Conservation (phyloP, 768 basidiomycete genomes). For the Collybia nuda region DNA sequence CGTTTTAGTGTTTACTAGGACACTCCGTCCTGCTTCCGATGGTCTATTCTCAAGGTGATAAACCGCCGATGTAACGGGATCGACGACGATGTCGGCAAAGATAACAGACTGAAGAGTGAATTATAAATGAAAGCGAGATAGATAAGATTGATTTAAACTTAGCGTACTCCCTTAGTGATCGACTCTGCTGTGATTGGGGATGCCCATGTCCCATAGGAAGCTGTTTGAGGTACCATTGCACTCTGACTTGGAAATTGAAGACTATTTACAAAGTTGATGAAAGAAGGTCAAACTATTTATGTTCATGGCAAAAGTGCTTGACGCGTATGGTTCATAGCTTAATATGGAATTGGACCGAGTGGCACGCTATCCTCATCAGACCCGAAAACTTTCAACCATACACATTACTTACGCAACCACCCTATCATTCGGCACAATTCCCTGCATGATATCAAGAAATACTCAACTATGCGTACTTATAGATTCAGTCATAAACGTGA, state of each 20-base stretch:
- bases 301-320: too few species aligned
- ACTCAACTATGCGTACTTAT: background rate
- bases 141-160: slow-evolving; percentile 7
- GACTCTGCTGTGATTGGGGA: slow-evolving; percentile 55
- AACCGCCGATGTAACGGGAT: slow-evolving; percentile 40
- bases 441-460: background rate
- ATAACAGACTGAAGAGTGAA: slow-evolving; percentile 25
- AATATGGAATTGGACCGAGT: too few species aligned
- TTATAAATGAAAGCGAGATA: slow-evolving; percentile 7
- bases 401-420: too few species aligned
- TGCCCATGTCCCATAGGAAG: slow-evolving; percentile 64
- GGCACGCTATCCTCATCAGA: too few species aligned
- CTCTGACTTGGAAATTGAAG: too few species aligned
- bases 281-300: too few species aligned
- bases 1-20: slow-evolving; percentile 52
- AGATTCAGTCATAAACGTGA: background rate
- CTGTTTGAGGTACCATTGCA: slow-evolving; percentile 19
- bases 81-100: slow-evolving; percentile 49
- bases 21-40: slow-evolving; percentile 46
- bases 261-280: too few species aligned
- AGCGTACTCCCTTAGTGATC: slow-evolving; percentile 41
- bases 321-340: too few species aligned
- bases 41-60: slow-evolving; percentile 66
- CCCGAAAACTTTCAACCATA: too few species aligned
- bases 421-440: too few species aligned